These are phyloP conservation scores for Citrus cavaleriei DNA, from an alignment of 345 rosid genomes.

Conservation along the genomic window DNA sequence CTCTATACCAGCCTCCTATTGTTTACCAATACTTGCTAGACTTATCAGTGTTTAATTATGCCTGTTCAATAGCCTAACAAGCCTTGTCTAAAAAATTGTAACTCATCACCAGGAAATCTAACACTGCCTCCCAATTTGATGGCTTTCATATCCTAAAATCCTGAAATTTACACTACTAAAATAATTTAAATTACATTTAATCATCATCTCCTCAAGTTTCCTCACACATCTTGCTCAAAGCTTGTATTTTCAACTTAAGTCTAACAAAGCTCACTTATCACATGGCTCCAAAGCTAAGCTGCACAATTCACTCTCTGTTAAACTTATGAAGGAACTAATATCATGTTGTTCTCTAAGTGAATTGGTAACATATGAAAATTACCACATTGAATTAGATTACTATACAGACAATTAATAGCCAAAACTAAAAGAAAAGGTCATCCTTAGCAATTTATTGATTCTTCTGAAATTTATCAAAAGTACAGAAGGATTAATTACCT, in stretches of 20 bases:
- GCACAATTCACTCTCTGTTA: neutral
- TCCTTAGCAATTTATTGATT: neutral
- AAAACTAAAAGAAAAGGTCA: neutral
- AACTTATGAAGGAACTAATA: neutral
- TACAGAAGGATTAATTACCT: slow-evolving; percentile 55
- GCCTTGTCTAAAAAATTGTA: neutral
- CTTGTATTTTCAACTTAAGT: neutral
- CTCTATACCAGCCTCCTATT: neutral
- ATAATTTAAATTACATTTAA: neutral
- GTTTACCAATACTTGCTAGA: neutral
- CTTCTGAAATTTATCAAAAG: slow-evolving; percentile 3
- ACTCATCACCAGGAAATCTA: neutral
- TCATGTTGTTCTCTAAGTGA: neutral
- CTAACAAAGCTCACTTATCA: neutral
- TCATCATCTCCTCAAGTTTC: neutral
- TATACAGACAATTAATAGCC: neutral
- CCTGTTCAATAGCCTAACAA: neutral
- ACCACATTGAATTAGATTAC: neutral
- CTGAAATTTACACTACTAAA: neutral
- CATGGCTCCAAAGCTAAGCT: neutral
- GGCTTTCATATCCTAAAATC: neutral
- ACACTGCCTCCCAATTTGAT: neutral
- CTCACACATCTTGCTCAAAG: neutral
- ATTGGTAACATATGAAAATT: neutral
- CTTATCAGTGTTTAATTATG: neutral